phyloP scores from a whole-genome alignment of 1,139 yeast genomes.

The Meyerozyma elateridarum region DNA sequence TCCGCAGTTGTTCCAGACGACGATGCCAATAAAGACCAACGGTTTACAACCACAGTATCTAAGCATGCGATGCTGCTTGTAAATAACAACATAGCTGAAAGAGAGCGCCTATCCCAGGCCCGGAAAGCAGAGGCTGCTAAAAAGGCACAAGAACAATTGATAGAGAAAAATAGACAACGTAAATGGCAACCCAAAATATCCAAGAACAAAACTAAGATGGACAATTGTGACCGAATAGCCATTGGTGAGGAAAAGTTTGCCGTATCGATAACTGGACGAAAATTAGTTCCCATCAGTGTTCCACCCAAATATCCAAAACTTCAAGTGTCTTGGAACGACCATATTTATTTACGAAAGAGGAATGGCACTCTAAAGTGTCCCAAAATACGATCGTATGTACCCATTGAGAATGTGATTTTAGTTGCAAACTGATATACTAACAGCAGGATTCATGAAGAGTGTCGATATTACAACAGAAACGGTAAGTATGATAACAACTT shows the following conservation, averaged over 20 bases:
- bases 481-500: constrained; percentile 31
- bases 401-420: constrained; percentile 7
- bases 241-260: constrained; percentile 33
- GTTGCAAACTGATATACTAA: constrained; percentile 13
- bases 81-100: constrained; percentile 27
- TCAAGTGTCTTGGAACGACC: constrained; percentile 27
- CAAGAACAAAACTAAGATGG: constrained; percentile 24
- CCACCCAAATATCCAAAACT: constrained; percentile 9
- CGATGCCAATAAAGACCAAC: constrained; percentile 4
- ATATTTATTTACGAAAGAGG: constrained; percentile 19
- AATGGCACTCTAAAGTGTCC: constrained; percentile 26
- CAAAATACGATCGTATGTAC: constrained; percentile 7
- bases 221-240: constrained; percentile 33
- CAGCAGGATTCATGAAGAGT: constrained; percentile 18
- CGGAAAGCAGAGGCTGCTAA: constrained; percentile 14
- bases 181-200: constrained; percentile 14
- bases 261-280: constrained; percentile 28
- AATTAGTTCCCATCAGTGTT: constrained; percentile 26
- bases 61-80: constrained; percentile 35
- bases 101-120: constrained; percentile 21
- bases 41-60: constrained; percentile 22
- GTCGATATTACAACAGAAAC: constrained; percentile 37
- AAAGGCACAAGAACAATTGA: constrained; percentile 15
- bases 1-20: neutral
- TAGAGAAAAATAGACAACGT: constrained; percentile 12